Percentiles rank a stretch among this genome's conserved stretches.
These are phyloP conservation scores for Grammothele lineata DNA, from an alignment of 768 basidiomycete species.

Conservation along the genomic window DNA sequence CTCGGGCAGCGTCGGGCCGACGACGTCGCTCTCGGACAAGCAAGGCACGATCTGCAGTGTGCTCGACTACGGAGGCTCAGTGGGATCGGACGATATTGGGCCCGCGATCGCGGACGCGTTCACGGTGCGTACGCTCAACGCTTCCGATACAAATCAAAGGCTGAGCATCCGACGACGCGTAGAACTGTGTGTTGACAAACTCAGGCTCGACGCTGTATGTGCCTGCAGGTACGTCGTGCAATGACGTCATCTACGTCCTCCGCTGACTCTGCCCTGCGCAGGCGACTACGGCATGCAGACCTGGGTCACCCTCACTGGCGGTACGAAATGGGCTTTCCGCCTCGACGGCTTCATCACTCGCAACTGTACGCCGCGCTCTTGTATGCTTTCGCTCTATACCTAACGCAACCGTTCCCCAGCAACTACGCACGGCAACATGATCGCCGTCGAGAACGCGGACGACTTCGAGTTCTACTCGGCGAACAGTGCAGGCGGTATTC, in stretches of 20 bases:
- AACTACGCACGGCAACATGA: constrained; percentile 27
- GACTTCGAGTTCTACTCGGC: constrained; percentile 30
- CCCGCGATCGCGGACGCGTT: constrained; percentile 26
- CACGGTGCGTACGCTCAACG: too few species aligned
- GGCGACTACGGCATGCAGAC: constrained; percentile 26
- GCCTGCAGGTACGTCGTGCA: constrained; percentile 18
- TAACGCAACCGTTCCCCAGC: constrained; percentile 1
- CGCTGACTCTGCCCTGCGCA: not conserved
- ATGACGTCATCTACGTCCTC: too few species aligned
- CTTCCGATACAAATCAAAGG: too few species aligned
- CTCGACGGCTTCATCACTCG: constrained; percentile 29
- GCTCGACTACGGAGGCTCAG: constrained; percentile 24
- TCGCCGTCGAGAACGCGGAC: constrained; percentile 25
- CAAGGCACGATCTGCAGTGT: constrained; percentile 26
- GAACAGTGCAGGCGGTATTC: constrained; percentile 26
- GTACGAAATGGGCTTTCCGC: constrained; percentile 25
- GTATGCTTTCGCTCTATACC: not conserved
- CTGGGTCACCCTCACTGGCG: constrained; percentile 26
- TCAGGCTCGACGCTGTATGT: constrained; percentile 22
- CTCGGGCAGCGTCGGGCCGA: constrained; percentile 22
- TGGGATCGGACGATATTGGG: constrained; percentile 27
- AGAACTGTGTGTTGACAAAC: constrained; percentile 25
- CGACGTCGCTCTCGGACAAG: constrained; percentile 18
- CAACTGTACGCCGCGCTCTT: constrained; percentile 13
- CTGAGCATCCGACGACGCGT: too few species aligned